phyloP scores from a whole-genome alignment of 441 rosid genomes.

The Eutrema salsugineum region DNA sequence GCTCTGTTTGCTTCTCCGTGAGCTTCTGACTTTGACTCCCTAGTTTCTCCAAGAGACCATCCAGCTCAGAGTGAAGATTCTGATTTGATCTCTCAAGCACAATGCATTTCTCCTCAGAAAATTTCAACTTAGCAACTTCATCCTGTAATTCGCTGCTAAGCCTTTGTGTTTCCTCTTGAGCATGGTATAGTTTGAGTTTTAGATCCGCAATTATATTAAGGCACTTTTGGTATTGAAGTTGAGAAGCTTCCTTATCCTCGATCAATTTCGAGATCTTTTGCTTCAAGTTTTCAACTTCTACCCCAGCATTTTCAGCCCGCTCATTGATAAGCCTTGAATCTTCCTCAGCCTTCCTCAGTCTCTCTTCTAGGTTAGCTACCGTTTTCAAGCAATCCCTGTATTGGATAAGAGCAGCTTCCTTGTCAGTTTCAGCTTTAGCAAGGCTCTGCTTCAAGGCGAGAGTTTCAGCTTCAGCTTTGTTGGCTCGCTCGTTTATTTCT shows the following conservation, averaged over 20 bases:
- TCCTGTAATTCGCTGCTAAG: conserved; percentile 55
- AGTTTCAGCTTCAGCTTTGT: conserved; percentile 51
- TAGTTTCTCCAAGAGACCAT: conserved; percentile 49
- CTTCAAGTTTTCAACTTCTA: conserved; percentile 56
- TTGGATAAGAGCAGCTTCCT: conserved; percentile 48
- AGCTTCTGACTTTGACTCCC: conserved; percentile 62
- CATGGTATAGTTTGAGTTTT: conserved; percentile 51
- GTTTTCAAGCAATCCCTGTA: conserved; percentile 47
- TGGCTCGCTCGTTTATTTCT: conserved; percentile 50
- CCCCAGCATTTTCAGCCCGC: conserved; percentile 51
- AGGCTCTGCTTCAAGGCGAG: conserved; percentile 47
- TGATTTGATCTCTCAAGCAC: conserved; percentile 71
- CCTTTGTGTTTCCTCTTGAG: conserved; percentile 58
- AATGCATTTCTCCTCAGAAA: conserved; percentile 71
- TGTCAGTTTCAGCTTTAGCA: conserved; percentile 51
- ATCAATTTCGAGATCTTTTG: conserved; percentile 49
- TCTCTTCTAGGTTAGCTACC: conserved; percentile 50
- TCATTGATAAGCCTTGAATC: conserved; percentile 38
- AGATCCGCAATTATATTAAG: conserved; percentile 53
- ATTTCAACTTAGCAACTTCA: conserved; percentile 53
- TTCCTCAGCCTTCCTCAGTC: conserved; percentile 55
- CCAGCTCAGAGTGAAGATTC: conserved; percentile 63
- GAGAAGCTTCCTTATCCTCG: conserved; percentile 70
- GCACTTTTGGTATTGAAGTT: conserved; percentile 56
- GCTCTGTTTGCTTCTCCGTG: conserved; percentile 77